Evolutionary conservation across 257 asterid genomes (phyloP), one percentile per base, ranked within the genome.

Genomic region (Lithospermum erythrorhizon): DNA sequence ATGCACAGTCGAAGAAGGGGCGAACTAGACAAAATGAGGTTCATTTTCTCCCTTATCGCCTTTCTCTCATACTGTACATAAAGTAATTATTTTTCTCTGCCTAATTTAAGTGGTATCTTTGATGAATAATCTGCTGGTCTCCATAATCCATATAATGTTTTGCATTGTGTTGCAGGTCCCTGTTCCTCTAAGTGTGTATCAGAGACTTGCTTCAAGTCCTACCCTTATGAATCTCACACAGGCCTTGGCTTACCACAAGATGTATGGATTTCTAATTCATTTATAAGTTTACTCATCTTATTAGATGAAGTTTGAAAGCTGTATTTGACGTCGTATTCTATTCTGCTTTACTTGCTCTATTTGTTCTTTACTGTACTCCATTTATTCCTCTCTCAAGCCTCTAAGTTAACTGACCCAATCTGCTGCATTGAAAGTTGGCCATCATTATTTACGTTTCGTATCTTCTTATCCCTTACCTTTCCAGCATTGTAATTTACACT

Each of bases 141-240:
- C n/a, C n/a, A n/a, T n/a, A n/a, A 27, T 58, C 55, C 22, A 59
- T 49, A 63, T 15, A 23, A 41, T 51, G 14, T 67, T 58, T 57
- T 56, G 20, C 55, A 19, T 61, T 63, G 63, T 69, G 55, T 72
- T 55, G 60, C 91, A 90, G 95, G 95, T 80, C 20, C 95, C 98
- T 32, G 85, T 93, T 62, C 97, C 98, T 58, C 88, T 94, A 18
- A 81, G 94, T 29, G 95, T 88, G 23, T 86, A 68, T 59, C 90
- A 80, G 75, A 81, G 97, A 78, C 83, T 91, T 53, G 72, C 83
- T 65, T 84, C 94, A 35, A 88, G 95, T 69, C 91, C 98, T 45
- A 89, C 97, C 59, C 78, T 93, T 23, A 88, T 81, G 95, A 88
- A 93, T 73, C 97, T 93, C 47, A 88, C 98, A 61, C 95, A 86